Base-by-base conservation (phyloP, 352 stramenopile genomes). In the Globisporangium solare region DNA sequence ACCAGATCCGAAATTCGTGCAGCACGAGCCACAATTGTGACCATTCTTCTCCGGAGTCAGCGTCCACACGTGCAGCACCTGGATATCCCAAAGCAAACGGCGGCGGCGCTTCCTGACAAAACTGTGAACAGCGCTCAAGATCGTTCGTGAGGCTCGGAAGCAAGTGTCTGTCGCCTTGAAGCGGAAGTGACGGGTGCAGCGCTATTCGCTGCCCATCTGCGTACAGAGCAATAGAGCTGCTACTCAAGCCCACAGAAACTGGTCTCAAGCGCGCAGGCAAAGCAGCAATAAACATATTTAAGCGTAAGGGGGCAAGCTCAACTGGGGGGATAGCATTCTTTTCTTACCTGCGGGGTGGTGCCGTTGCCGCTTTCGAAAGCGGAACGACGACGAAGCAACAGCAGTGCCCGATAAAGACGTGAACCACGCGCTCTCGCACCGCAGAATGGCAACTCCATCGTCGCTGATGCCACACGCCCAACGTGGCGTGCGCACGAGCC, bases 401-500 rank as follows among this genome's bases (percentile, higher is more conserved):
- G 10, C 21, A 18, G 18, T 14, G 31, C 6, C 46, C 52, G 15
- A 15, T 45, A n/a, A 7, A 42, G 52, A 47, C 32, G 32, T 37
- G 18, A 35, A 47, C 41, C 32, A 62, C 10, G 21, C 31, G 4
- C n/a, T 15, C 2, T 32, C 46, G 21, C 24, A 4, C 13, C 40
- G 64, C 7, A 68, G 4, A 6, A 61, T 45, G n/a, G 71, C 15
- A 2, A 37, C 13, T 0, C 49, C 47, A 12, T 61, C 52, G 8
- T n/a, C 37, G 5, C 56, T 60, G 10, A 73, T 18, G 2, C 67
- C 71, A 35, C 51, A 74, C 1, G 53, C 40, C 67, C 67, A 79
- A 4, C 21, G 27, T 4, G 65, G 52, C 12, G 71, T 66, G 47
- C 67, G 50, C 17, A 76, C 7, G 37, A 71, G 27, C 71, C 71